Percentiles rank a stretch among this genome's conserved stretches.
Evolutionary conservation across 176 grass and related monocot species (phyloP).

Genomic region (Ensete glaucum): DNA sequence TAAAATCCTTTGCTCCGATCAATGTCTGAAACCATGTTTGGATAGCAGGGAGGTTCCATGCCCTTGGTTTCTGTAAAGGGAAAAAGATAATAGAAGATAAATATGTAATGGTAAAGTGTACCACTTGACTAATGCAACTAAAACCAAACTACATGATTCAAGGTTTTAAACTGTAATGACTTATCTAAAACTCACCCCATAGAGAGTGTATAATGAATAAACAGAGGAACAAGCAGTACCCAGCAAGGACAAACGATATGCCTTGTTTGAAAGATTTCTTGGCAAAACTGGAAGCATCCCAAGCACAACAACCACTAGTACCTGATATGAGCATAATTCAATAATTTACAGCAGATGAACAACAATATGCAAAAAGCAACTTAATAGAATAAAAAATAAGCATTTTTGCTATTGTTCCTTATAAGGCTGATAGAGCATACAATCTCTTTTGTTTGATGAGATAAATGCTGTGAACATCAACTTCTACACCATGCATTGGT

Average conservation of each 20-base stretch:
- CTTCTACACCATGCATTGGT: no score
- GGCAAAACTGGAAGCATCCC: slow-evolving; percentile 73
- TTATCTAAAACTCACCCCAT: slow-evolving; percentile 49
- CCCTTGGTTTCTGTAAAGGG: slow-evolving; percentile 62
- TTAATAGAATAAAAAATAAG: neutral
- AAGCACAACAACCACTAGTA: slow-evolving; percentile 71
- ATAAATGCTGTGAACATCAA: no score
- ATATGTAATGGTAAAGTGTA: no score
- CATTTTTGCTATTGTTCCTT: no score
- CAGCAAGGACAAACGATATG: slow-evolving; percentile 70
- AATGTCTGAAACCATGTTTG: slow-evolving; percentile 61
- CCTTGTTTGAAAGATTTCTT: slow-evolving; percentile 55
- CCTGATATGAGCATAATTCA: slow-evolving; percentile 22
- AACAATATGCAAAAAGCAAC: neutral
- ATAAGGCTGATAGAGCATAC: no score
- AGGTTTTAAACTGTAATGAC: slow-evolving; percentile 4
- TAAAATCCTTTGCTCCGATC: slow-evolving; percentile 77
- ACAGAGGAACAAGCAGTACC: slow-evolving; percentile 66
- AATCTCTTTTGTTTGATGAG: no score
- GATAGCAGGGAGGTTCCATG: slow-evolving; percentile 47
- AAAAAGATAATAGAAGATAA: neutral
- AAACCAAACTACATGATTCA: neutral
- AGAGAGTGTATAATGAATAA: slow-evolving; percentile 63
- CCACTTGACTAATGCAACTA: neutral
- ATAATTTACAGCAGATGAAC: neutral